Percentiles rank a stretch among this genome's conserved stretches.
phyloP scores from a whole-genome alignment of 2,329 filamentous ascomycete species.

The Ascochyta viciae-villosae region DNA sequence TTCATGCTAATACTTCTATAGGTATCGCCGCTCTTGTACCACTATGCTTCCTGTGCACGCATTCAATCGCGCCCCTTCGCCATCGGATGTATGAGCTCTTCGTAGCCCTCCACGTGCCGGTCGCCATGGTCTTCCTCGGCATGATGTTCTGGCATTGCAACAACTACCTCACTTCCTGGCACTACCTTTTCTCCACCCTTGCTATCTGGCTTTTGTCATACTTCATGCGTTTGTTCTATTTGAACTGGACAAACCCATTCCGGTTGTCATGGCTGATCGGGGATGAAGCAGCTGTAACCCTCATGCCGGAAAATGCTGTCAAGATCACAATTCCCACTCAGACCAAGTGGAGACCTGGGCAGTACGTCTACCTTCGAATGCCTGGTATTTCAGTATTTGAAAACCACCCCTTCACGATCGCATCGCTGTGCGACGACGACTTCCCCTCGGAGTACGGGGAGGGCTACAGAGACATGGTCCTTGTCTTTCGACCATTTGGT shows the following conservation, averaged over 20 bases:
- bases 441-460: slow-evolving; percentile 92
- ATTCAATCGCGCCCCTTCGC: slow-evolving; percentile 81
- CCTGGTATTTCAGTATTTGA: slow-evolving; percentile 89
- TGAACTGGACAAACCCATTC: slow-evolving; percentile 89
- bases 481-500: slow-evolving; percentile 90
- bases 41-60: slow-evolving; percentile 80
- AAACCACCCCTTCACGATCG: slow-evolving; percentile 95
- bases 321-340: slow-evolving; percentile 94
- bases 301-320: slow-evolving; percentile 92
- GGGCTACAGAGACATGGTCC: slow-evolving; percentile 83
- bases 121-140: slow-evolving; percentile 79
- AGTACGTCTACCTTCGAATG: slow-evolving; percentile 95
- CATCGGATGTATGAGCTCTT: slow-evolving; percentile 86
- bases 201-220: slow-evolving; percentile 82
- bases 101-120: slow-evolving; percentile 80
- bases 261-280: slow-evolving; percentile 83
- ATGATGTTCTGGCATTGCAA: slow-evolving; percentile 96
- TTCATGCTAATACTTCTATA: slow-evolving; percentile 21
- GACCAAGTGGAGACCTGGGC: slow-evolving; percentile 90
- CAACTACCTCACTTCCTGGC: slow-evolving; percentile 90
- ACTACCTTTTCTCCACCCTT: slow-evolving; percentile 82
- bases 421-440: slow-evolving; percentile 89
- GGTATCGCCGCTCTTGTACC: slow-evolving; percentile 77
- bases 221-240: slow-evolving; percentile 75
- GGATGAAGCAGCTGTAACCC: slow-evolving; percentile 86